A percentile compares a stretch with the other conserved stretches of the same genome.
phyloP scores from a whole-genome alignment of 2,329 filamentous ascomycete genomes.

The Sphaerulina populicola region DNA sequence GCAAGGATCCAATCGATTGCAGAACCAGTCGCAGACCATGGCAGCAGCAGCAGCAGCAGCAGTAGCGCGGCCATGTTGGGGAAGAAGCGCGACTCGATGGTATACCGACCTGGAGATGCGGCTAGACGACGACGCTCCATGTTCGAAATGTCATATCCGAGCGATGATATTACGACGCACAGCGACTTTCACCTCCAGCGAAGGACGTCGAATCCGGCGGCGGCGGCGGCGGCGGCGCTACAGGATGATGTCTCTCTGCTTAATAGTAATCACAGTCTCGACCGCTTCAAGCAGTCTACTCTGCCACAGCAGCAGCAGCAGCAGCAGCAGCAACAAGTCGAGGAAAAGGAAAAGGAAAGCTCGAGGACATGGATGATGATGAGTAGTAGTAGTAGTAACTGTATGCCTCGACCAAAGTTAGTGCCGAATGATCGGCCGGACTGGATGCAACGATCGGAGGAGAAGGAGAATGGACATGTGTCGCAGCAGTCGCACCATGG shows the following conservation, averaged over 20 bases:
- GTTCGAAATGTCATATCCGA: background rate
- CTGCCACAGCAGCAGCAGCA: background rate
- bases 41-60: too few species aligned
- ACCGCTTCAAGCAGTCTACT: background rate
- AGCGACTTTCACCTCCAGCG: background rate
- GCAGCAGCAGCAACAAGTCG: too few species aligned
- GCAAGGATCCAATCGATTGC: background rate
- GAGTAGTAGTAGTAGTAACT: too few species aligned
- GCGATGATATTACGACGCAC: background rate
- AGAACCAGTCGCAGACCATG: background rate
- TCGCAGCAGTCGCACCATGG: background rate
- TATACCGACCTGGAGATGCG: slow-evolving; percentile 17
- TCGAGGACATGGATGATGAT: background rate
- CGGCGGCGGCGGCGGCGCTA: too few species aligned
- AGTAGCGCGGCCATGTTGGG: background rate
- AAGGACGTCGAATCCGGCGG: background rate
- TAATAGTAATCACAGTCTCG: too few species aligned
- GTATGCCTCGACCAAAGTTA: slow-evolving; percentile 9
- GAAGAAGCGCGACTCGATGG: background rate
- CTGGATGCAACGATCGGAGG: slow-evolving; percentile 23
- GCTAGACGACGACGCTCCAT: slow-evolving; percentile 13
- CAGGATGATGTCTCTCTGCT: too few species aligned
- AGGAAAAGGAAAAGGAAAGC: too few species aligned
- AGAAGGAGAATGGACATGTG: slow-evolving; percentile 17
- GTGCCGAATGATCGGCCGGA: slow-evolving; percentile 19